Evolutionary conservation across 768 basidiomycete species (phyloP), one percentile per base, ranked within the genome.

Genomic region (Auricularia auricula-judae): DNA sequence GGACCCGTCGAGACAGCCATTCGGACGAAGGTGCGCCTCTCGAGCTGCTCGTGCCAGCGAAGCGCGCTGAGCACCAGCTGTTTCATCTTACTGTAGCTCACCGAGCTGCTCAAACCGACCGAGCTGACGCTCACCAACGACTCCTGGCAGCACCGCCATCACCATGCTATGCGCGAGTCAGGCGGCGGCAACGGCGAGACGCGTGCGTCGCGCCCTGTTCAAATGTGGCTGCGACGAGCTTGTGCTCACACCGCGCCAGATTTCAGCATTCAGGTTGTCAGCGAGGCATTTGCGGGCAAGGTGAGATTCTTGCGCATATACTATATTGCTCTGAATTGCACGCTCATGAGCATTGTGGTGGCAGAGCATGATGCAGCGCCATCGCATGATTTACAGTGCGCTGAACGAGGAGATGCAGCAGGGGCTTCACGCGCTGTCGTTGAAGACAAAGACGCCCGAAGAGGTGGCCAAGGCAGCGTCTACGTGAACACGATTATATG

Each of bases 61-160:
- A 39, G 14, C 62, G 21, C 66, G 72, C 23, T 29, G 23, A 7
- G 10, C 23, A 8, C 23, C 23, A 42, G 39, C 39, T 42, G 39
- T 42, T 42, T 42, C 29, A 1, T 29, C 29, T 29, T 29, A 29
- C 29, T 29, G 29, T 61, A 93, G 91, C 76, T 93, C 68, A 83
- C 78, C 63, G 72, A 76, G 54, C 76, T 84, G 61, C 78, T 93
- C 63, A 77, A 79, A 69, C 91, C 91, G 21, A 74, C 80, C 63
- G 78, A 80, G 69, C 78, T 93, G 71, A 79, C 72, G 63, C 86
- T 93, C 71, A 80, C 80, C 42, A 93, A 93, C 75, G 88, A 93
- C 70, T 93, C 91, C 62, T 86, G 84, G 83, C 81, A 89, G 76
- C 91, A 93, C 75, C 83, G 88, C 71, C 88, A 93, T 77, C 91